phyloP scores from a whole-genome alignment of 352 stramenopile genomes.

The Thalassiosira pacifica region DNA sequence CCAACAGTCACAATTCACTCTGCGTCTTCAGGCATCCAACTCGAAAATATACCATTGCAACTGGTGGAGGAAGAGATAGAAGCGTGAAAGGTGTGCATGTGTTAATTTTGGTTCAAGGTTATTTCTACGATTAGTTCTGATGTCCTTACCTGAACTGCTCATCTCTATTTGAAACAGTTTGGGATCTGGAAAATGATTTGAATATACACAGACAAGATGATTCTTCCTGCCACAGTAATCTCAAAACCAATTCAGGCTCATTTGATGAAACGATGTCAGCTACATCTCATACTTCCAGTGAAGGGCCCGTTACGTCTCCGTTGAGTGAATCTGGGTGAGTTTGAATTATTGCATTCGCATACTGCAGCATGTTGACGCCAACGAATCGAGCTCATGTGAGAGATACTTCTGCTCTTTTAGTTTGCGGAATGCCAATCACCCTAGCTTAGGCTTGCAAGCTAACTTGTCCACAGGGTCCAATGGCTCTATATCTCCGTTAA shows the following conservation, averaged over 20 bases:
- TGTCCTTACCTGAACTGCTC: conserved; percentile 5
- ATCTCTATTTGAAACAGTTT: conserved; percentile 63
- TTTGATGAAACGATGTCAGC: conserved; percentile 61
- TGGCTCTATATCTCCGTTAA: conserved; percentile 51
- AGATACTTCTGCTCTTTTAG: conserved; percentile 1
- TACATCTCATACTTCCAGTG: conserved; percentile 62
- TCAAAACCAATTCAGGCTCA: conserved; percentile 72
- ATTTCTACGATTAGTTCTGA: background rate
- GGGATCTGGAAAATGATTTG: conserved; percentile 74
- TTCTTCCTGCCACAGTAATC: conserved; percentile 25
- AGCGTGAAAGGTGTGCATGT: conserved; percentile 64
- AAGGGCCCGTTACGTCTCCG: conserved; percentile 29
- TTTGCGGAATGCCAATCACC: conserved; percentile 1
- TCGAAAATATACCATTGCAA: conserved; percentile 75
- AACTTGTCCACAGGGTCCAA: conserved; percentile 46
- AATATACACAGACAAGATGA: conserved; percentile 73
- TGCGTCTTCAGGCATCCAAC: conserved; percentile 66
- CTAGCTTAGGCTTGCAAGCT: conserved; percentile 1
- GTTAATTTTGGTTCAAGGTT: conserved; percentile 3
- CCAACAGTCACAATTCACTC: too few species aligned
- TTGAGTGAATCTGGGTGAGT: conserved; percentile 34
- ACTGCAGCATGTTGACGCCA: background rate
- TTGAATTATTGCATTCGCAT: background rate
- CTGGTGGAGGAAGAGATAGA: conserved; percentile 75
- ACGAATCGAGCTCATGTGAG: background rate